A percentile compares a stretch with the other conserved stretches of the same genome.
phyloP scores from a whole-genome alignment of 2,329 filamentous ascomycete species.

The Calonectria pauciramosa region DNA sequence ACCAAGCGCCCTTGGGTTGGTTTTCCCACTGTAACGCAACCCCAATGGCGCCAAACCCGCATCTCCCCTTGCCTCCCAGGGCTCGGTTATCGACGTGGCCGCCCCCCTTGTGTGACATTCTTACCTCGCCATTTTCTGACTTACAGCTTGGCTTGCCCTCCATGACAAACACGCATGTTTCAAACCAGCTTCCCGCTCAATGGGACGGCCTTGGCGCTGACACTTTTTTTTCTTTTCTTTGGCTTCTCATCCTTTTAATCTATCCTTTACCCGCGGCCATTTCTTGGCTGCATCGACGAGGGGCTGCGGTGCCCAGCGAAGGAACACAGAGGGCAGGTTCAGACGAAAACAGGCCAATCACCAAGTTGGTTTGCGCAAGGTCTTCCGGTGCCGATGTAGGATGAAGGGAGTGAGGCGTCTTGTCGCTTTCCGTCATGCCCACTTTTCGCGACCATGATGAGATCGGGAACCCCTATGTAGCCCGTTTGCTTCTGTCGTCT shows the following conservation, averaged over 20 bases:
- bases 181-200: background rate
- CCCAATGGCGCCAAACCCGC: constrained; percentile 21
- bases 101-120: background rate
- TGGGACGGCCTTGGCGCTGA: background rate
- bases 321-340: constrained; percentile 33
- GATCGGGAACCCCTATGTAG: background rate
- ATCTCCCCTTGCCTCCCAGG: background rate
- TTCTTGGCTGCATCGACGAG: constrained; percentile 30
- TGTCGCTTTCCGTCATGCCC: constrained; percentile 23
- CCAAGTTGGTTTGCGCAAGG: constrained; percentile 26
- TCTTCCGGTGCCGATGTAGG: constrained; percentile 13
- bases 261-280: constrained; percentile 22
- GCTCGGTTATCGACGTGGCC: constrained; percentile 21
- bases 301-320: constrained; percentile 15
- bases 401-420: constrained; percentile 2
- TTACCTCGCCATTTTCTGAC: background rate
- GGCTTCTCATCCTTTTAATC: constrained; percentile 10
- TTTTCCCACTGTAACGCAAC: constrained; percentile 32
- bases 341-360: constrained; percentile 39
- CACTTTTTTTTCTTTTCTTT: background rate
- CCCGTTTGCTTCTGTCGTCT: background rate
- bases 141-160: background rate
- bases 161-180: constrained; percentile 1
- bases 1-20: constrained; percentile 34
- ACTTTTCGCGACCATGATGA: constrained; percentile 32